A percentile compares a stretch with the other conserved stretches of the same genome.
phyloP scores from a whole-genome alignment of 208 protist species.

The Leishmania mexicana region DNA sequence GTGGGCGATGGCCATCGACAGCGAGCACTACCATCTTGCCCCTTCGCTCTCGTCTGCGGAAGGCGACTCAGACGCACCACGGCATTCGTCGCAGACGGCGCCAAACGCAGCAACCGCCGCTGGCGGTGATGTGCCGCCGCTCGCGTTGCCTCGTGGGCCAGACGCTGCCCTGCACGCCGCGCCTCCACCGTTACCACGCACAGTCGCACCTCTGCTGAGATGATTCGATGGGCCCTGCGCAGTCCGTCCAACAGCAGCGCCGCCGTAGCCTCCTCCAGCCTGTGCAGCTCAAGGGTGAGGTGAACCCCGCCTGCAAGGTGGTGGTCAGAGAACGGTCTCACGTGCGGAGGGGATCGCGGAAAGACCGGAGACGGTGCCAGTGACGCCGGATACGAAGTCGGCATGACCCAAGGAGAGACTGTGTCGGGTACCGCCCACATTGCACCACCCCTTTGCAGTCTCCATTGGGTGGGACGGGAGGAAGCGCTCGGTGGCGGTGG shows the following conservation, averaged over 20 bases:
- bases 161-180: constrained; percentile 12
- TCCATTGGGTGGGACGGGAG: neutral
- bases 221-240: constrained; percentile 19
- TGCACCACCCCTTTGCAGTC: neutral
- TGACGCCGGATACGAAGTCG: neutral
- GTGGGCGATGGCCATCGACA: neutral
- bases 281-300: constrained; percentile 39
- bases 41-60: neutral
- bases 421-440: neutral
- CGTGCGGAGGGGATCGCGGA: neutral
- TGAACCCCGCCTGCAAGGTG: neutral
- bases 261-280: constrained; percentile 23
- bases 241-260: constrained; percentile 29
- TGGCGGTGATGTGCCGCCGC: constrained; percentile 11
- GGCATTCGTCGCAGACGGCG: neutral
- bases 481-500: neutral
- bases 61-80: neutral
- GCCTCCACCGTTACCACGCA: constrained; percentile 22
- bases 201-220: constrained; percentile 14
- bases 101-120: neutral
- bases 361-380: neutral
- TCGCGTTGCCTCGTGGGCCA: constrained; percentile 16
- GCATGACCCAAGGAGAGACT: neutral
- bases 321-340: neutral
- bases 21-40: neutral